Base-by-base conservation (phyloP, 108 stramenopile species). In the Aurantiochytrium sp. region DNA sequence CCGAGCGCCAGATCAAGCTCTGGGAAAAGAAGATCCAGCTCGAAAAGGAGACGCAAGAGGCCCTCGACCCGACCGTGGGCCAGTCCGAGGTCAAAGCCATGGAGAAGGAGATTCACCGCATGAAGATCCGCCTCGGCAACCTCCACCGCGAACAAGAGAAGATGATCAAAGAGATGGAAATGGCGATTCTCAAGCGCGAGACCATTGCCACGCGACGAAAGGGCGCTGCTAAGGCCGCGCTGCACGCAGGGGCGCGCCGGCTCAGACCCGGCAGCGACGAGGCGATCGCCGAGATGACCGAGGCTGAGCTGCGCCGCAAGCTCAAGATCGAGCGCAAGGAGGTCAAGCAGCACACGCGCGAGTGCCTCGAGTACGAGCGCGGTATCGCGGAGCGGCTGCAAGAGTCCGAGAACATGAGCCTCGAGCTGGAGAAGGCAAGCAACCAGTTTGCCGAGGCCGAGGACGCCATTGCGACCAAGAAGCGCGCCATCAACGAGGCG, bases 11-110 rank as follows among this genome's bases (percentile, higher is more conserved):
- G 59, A 88, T 93, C 69, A 85, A 93, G 87, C 85, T 92, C 4
- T 95, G 94, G 95, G 95, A 95, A 73, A 94, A 93, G 90, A 96
- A 96, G 90, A 95, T 94, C 85, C 90, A 95, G 93, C 90, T 95
- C 15, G 96, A 96, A 91, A 93, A 94, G 85, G 95, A 95, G 88
- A 95, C 95, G 4, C 93, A 95, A 90, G 93, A 87, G 36, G 93
- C 93, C 37, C 91, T 96, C 22, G 94, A 95, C 68, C 95, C 94
- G 10, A 91, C 87, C 41, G 93, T 94, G 34, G 94, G 95, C 54
- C 90, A 92, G 31, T 73, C 90, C 34, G 95, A 95, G 86, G 93
- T 90, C 24, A 91, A 93, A 52, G 92, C 89, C 24, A 96, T 96
- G 96, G 93, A 95, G 88, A 90, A 90, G 54, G 96, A 96, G 89